Percentiles rank a stretch among this genome's conserved stretches.
These are phyloP conservation scores for Podospora pseudoanserina DNA, from an alignment of 495 filamentous ascomycete species.

Conservation along the genomic window DNA sequence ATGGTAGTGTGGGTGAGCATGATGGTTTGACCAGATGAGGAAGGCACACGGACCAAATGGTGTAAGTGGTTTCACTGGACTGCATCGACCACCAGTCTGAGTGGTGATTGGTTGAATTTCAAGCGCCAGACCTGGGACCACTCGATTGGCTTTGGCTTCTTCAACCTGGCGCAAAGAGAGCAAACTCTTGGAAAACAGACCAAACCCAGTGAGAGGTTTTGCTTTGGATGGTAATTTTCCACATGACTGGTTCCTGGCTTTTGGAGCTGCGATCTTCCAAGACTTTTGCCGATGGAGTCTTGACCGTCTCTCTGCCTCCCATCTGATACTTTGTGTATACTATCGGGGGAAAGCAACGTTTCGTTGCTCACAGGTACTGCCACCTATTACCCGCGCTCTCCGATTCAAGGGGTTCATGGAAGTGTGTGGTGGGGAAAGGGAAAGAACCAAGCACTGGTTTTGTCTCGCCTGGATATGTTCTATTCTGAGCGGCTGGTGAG, in stretches of 20 bases:
- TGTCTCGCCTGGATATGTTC: neutral
- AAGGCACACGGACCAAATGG: neutral
- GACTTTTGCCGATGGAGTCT: neutral
- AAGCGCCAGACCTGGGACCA: neutral
- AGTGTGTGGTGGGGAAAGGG: no score
- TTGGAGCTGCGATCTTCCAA: neutral
- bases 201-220: neutral
- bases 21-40: neutral
- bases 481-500: neutral
- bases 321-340: neutral
- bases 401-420: neutral
- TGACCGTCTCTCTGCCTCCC: neutral
- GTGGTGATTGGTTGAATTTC: neutral
- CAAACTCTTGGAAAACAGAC: neutral
- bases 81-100: neutral
- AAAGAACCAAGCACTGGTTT: no score
- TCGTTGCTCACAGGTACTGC: neutral
- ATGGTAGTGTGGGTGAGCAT: neutral
- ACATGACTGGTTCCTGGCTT: neutral
- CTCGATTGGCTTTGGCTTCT: constrained; percentile 17
- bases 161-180: constrained; percentile 8
- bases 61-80: neutral
- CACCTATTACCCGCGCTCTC: neutral
- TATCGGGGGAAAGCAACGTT: neutral
- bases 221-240: neutral